A percentile compares a stretch with the other conserved stretches of the same genome.
Evolutionary conservation across 140 eudicot genomes (phyloP).

Genomic region (Senecio squalidus): DNA sequence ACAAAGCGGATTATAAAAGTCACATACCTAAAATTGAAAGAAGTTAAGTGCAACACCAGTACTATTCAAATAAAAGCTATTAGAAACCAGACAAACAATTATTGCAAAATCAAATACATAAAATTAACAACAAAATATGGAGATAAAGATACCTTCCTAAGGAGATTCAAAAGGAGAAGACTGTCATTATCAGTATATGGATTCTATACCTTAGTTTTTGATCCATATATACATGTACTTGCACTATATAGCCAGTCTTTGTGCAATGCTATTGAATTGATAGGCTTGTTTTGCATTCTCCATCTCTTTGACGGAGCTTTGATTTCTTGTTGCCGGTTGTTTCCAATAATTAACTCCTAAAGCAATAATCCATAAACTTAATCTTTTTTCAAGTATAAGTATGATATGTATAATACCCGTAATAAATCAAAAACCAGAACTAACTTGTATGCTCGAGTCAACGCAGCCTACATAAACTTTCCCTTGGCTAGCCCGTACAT

Average conservation of each 20-base stretch:
- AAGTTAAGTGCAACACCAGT: too few relatives aligned
- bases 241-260: conserved; percentile 86
- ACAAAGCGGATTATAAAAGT: too few relatives aligned
- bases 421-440: neutral
- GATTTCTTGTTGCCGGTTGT: conserved; percentile 67
- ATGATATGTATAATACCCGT: neutral
- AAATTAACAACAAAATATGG: too few relatives aligned
- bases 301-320: conserved; percentile 63
- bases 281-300: conserved; percentile 63
- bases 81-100: too few relatives aligned
- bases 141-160: too few relatives aligned
- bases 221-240: conserved; percentile 53
- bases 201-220: conserved; percentile 54
- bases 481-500: conserved; percentile 44
- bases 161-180: too few relatives aligned
- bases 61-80: too few relatives aligned
- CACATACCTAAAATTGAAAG: too few relatives aligned
- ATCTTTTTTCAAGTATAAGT: neutral
- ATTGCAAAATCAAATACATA: too few relatives aligned
- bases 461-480: conserved; percentile 61
- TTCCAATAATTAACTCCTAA: conserved; percentile 48
- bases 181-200: too few relatives aligned
- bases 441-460: conserved; percentile 80
- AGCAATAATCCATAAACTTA: conserved; percentile 4
- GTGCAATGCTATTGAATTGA: conserved; percentile 44